phyloP scores from a whole-genome alignment of 768 basidiomycete species.

The Xerocomus potaroensis region DNA sequence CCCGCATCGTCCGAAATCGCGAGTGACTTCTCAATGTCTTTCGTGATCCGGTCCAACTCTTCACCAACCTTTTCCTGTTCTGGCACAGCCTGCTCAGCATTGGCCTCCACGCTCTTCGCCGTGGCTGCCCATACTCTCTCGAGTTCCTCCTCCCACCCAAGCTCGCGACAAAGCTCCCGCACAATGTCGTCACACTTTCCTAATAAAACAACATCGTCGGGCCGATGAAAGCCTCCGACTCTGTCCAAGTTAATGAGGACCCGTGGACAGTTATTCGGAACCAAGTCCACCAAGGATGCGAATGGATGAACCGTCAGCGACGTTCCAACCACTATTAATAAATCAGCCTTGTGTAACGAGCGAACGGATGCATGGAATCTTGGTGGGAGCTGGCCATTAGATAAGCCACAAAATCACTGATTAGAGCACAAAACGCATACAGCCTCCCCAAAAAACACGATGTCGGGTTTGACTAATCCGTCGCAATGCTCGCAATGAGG shows the following conservation, averaged over 20 bases:
- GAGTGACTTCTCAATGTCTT: slow-evolving; percentile 20
- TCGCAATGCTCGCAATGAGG: slow-evolving; percentile 64
- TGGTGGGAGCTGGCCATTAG: slow-evolving; percentile 58
- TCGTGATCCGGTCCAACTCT: slow-evolving; percentile 27
- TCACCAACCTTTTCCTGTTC: slow-evolving; percentile 11
- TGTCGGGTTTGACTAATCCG: slow-evolving; percentile 88
- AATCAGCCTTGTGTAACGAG: slow-evolving; percentile 62
- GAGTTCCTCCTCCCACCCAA: slow-evolving; percentile 74
- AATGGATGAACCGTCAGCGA: slow-evolving; percentile 87
- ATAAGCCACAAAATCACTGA: neutral
- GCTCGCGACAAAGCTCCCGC: slow-evolving; percentile 52
- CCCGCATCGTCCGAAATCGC: slow-evolving; percentile 11
- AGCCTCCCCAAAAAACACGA: slow-evolving; percentile 87
- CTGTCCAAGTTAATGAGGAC: slow-evolving; percentile 86
- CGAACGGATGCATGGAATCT: slow-evolving; percentile 58
- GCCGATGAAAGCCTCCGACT: slow-evolving; percentile 63
- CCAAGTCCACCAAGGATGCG: slow-evolving; percentile 64
- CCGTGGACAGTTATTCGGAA: slow-evolving; percentile 59
- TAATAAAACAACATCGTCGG: slow-evolving; percentile 60
- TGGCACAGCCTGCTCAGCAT: slow-evolving; percentile 2
- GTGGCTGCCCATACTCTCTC: slow-evolving; percentile 53
- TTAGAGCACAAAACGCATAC: slow-evolving; percentile 36
- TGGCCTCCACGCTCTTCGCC: slow-evolving; percentile 23
- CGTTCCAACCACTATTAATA: slow-evolving; percentile 89
- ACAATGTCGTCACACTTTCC: slow-evolving; percentile 72